Base-by-base conservation (phyloP, 2,329 filamentous ascomycete genomes). In the Coniochaeta ligniaria region DNA sequence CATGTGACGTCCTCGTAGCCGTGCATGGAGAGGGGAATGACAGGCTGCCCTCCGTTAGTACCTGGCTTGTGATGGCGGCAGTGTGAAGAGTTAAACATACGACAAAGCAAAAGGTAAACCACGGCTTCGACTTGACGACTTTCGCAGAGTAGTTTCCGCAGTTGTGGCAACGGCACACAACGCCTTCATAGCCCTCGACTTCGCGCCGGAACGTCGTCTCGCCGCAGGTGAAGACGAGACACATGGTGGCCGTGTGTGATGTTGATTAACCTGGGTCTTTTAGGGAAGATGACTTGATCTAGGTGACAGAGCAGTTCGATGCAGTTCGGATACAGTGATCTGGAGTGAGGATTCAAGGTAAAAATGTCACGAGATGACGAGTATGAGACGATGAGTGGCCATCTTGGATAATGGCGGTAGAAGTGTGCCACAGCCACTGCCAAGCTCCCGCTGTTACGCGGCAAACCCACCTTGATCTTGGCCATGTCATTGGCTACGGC, bases 91-190 rank as follows among this genome's bases (percentile, higher is more conserved):
- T 31, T 55, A 24, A 11, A 76, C 82, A 68, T 74, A 87, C 84
- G 59, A 92, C 74, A 74, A 90, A 92, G 79, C 89, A 92, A 69
- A 92, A 86, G 6, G 90, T 92, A 69, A 92, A 92, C 87, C 88
- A 92, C 47, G 85, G 85, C 62, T 87, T 80, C 61, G 80, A 81
- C 72, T 87, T 87, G 68, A 85, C 78, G 61, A 87, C 84, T 63
- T 76, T 78, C 16, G 78, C 85, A 2, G 80, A 78, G 73, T 82
- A 84, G 76, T 88, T 88, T 59, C 85, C 84, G 72, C 85, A 88
- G 73, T 88, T 86, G 72, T 85, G 81, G 68, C 85, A 88, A 67
- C 85, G 84, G 69, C 82, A 87, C 59, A 82, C 72, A 63, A 87
- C 71, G 65, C 82, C 80, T 68, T 88, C 82, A 69, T 87, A 88